Percentiles rank a stretch among this genome's conserved stretches.
phyloP scores from a whole-genome alignment of 345 rosid genomes.

The Anastatica hierochuntica region DNA sequence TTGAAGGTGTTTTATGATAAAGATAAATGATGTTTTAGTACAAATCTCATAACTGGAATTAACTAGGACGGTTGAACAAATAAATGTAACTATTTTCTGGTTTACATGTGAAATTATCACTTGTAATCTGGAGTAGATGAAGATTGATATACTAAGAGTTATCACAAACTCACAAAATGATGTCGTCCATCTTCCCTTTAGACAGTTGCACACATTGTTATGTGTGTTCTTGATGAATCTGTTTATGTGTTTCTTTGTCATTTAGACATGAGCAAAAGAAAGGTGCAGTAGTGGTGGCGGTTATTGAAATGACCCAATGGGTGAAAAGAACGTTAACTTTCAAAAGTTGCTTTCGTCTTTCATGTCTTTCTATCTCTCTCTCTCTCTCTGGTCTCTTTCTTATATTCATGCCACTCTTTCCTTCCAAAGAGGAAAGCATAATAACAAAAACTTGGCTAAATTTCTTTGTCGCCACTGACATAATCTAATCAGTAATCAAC shows the following conservation, averaged over 20 bases:
- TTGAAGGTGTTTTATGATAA: slow-evolving; percentile 20
- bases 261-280: not conserved
- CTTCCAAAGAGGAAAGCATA: slow-evolving; percentile 15
- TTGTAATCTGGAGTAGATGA: too few relatives aligned
- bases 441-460: not conserved
- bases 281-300: slow-evolving; percentile 30
- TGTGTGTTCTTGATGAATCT: too few relatives aligned
- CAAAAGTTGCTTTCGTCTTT: slow-evolving; percentile 30
- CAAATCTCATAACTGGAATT: not conserved
- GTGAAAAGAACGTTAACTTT: slow-evolving; percentile 29
- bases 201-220: too few relatives aligned
- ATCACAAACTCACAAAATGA: too few relatives aligned
- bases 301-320: slow-evolving; percentile 26
- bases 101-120: too few relatives aligned
- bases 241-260: not conserved
- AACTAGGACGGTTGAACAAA: not conserved
- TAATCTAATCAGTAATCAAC: not conserved
- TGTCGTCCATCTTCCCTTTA: too few relatives aligned
- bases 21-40: not conserved
- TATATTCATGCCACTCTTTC: slow-evolving; percentile 52
- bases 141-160: too few relatives aligned
- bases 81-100: not conserved
- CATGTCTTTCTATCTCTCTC: slow-evolving; percentile 7
- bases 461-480: slow-evolving; percentile 18
- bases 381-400: slow-evolving; percentile 23